Evolutionary conservation across 805 yeast species (phyloP).

Genomic region (Metschnikowia dekortorum): DNA sequence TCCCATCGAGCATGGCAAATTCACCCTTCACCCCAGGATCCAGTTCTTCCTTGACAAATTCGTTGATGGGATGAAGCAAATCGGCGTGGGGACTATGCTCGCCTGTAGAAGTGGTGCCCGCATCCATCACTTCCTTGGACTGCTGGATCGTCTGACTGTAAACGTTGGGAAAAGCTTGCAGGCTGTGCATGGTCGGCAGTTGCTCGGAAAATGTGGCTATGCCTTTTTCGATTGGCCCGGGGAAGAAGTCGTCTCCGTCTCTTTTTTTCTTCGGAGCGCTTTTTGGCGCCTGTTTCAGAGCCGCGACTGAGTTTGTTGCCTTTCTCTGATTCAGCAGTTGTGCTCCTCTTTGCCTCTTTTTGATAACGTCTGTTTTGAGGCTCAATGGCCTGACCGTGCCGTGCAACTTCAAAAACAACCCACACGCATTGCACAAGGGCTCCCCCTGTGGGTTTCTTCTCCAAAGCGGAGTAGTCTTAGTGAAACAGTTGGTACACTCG

Average conservation of each 20-base stretch:
- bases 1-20: slow-evolving; percentile 9
- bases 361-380: slow-evolving; percentile 86
- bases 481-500: slow-evolving; percentile 82
- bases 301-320: slow-evolving; percentile 2
- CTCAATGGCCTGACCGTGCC: slow-evolving; percentile 94
- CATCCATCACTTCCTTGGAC: slow-evolving; percentile 1
- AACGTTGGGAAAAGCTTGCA: not conserved
- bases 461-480: slow-evolving; percentile 94
- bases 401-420: slow-evolving; percentile 57
- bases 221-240: slow-evolving; percentile 33
- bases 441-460: slow-evolving; percentile 88
- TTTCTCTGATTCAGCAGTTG: slow-evolving; percentile 11
- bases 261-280: slow-evolving; percentile 7
- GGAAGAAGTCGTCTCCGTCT: slow-evolving; percentile 50
- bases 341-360: slow-evolving; percentile 71
- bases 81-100: not conserved
- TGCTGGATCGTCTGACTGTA: not conserved
- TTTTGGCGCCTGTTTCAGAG: not conserved
- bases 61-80: slow-evolving; percentile 10
- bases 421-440: slow-evolving; percentile 81
- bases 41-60: slow-evolving; percentile 16
- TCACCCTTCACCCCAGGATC: slow-evolving; percentile 15
- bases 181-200: not conserved
- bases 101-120: not conserved
- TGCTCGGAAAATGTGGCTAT: not conserved